Evolutionary conservation across 2,329 filamentous ascomycete species (phyloP).

Genomic region (Fusarium algeriense): DNA sequence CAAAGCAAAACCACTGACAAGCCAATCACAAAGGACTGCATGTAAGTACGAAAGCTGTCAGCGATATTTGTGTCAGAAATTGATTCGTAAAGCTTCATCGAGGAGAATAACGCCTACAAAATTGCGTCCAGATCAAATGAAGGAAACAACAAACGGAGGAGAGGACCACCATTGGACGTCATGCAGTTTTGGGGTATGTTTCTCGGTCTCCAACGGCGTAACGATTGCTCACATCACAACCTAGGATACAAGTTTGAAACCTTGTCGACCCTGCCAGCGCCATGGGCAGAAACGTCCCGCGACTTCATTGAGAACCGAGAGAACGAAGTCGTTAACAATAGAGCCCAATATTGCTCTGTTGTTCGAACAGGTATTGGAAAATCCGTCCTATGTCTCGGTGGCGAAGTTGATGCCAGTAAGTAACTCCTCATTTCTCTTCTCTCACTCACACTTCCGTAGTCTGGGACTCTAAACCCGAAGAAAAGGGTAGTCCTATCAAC

Average conservation of each 20-base stretch:
- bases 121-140: constrained; percentile 71
- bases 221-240: neutral
- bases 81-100: constrained; percentile 78
- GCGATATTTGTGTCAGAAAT: neutral
- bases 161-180: constrained; percentile 73
- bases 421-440: neutral
- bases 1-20: constrained; percentile 15
- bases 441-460: constrained; percentile 61
- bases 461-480: constrained; percentile 82
- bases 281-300: constrained; percentile 79
- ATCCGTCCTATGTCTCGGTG: constrained; percentile 81
- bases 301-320: constrained; percentile 84
- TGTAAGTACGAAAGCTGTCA: constrained; percentile 56
- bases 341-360: constrained; percentile 95
- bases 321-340: constrained; percentile 81
- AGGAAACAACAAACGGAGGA: constrained; percentile 47
- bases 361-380: constrained; percentile 89
- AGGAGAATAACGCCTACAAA: constrained; percentile 87
- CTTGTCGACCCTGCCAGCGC: constrained; percentile 77
- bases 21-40: constrained; percentile 59
- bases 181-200: constrained; percentile 91
- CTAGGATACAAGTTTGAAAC: constrained; percentile 97
- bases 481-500: constrained; percentile 76
- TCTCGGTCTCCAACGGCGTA: neutral
- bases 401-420: constrained; percentile 90